A percentile compares a stretch with the other conserved stretches of the same genome.
Conservation (phyloP, 768 basidiomycete genomes). For the Suillus discolor region DNA sequence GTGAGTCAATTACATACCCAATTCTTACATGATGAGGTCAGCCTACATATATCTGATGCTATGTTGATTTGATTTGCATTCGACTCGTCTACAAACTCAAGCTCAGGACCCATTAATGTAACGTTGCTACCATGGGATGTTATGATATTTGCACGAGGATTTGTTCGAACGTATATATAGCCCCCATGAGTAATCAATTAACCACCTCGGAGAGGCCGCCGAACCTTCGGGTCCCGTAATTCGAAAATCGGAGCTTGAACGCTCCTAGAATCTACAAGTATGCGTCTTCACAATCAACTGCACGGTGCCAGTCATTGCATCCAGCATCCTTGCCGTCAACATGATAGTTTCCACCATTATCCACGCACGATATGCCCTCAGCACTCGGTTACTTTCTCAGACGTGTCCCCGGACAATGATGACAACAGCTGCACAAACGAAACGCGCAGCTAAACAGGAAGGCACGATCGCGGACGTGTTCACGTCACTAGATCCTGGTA, state of each 20-base stretch:
- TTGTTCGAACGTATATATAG: background rate
- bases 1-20: too few relatives aligned
- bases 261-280: background rate
- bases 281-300: background rate
- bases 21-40: too few relatives aligned
- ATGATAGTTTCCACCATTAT: background rate
- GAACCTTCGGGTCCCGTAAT: background rate
- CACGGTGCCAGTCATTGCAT: background rate
- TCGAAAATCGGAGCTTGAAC: background rate
- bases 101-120: too few relatives aligned
- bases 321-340: background rate
- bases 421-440: background rate
- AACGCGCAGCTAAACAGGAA: slow-evolving; percentile 22
- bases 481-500: slow-evolving; percentile 41
- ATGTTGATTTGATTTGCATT: too few relatives aligned
- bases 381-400: background rate
- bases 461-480: slow-evolving; percentile 52
- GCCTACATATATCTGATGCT: too few relatives aligned
- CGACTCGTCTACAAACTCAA: too few relatives aligned
- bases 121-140: too few relatives aligned
- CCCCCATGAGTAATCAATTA: background rate
- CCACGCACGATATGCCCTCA: background rate
- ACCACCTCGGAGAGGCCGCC: too few relatives aligned
- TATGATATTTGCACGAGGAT: too few relatives aligned
- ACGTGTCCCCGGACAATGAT: background rate